Percentiles rank a stretch among this genome's conserved stretches.
Conservation (phyloP, 2,329 filamentous ascomycete genomes). For the Fusarium domesticum region DNA sequence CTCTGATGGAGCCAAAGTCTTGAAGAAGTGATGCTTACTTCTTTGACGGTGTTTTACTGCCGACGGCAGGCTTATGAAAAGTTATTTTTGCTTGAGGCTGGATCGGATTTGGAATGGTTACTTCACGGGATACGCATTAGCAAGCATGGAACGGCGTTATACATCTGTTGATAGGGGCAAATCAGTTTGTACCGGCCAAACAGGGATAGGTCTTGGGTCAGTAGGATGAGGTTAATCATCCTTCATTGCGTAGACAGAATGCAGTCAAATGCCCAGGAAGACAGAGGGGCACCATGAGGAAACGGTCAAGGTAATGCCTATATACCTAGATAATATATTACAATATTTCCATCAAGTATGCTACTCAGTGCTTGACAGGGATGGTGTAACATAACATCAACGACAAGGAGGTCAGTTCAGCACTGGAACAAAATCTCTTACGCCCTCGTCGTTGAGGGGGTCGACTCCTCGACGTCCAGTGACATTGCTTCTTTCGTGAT, state of each 20-base stretch:
- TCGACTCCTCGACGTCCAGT: slow-evolving; percentile 60
- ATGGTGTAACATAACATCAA: too few relatives aligned
- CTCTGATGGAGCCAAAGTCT: slow-evolving; percentile 45
- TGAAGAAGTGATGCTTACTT: not conserved
- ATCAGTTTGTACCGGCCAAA: slow-evolving; percentile 7
- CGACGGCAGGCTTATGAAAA: slow-evolving; percentile 12
- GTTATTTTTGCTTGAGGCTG: slow-evolving; percentile 7
- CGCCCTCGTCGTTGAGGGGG: slow-evolving; percentile 59
- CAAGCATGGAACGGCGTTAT: slow-evolving; percentile 33
- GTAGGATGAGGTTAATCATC: not conserved
- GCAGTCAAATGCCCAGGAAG: slow-evolving; percentile 10
- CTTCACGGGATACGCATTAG: slow-evolving; percentile 17
- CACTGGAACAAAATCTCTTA: slow-evolving; percentile 50
- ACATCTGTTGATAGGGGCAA: slow-evolving; percentile 15
- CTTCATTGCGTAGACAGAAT: slow-evolving; percentile 9
- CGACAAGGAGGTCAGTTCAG: slow-evolving; percentile 31
- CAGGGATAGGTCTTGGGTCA: slow-evolving; percentile 3
- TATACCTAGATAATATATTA: not conserved
- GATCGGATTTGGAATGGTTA: slow-evolving; percentile 6
- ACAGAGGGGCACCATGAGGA: not conserved
- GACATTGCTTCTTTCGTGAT: slow-evolving; percentile 62
- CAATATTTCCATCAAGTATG: too few relatives aligned
- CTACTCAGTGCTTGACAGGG: too few relatives aligned
- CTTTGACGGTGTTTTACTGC: not conserved
- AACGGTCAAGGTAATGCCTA: not conserved